Conservation (phyloP, 2,329 filamentous ascomycete genomes). For the Ampelomyces quisqualis region DNA sequence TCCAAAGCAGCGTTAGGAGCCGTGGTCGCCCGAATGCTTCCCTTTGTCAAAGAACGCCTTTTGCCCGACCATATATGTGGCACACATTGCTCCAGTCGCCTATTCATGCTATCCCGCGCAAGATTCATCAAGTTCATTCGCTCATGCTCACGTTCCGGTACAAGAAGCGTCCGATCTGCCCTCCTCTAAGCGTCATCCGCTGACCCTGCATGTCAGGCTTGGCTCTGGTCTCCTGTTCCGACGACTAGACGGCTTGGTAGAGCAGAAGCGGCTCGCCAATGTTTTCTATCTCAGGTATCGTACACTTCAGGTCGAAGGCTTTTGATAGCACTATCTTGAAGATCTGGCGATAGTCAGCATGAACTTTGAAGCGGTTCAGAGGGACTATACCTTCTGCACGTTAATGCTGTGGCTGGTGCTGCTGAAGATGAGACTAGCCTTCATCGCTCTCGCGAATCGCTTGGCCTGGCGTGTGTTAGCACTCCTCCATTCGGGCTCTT, state of each 20-base stretch:
- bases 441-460: constrained; percentile 97
- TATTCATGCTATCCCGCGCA: constrained; percentile 39
- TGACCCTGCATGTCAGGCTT: constrained; percentile 14
- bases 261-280: constrained; percentile 92
- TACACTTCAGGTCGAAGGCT: constrained; percentile 97
- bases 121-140: constrained; percentile 42
- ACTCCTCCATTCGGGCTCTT: too few species aligned
- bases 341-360: constrained; percentile 63
- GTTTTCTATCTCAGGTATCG: constrained; percentile 98
- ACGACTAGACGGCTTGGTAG: constrained; percentile 59
- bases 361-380: accelerated
- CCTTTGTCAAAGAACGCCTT: constrained; percentile 34
- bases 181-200: constrained; percentile 11
- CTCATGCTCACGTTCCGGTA: constrained; percentile 37
- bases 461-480: constrained; percentile 63
- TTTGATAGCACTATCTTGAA: constrained; percentile 99
- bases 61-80: constrained; percentile 26
- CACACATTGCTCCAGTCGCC: constrained; percentile 43
- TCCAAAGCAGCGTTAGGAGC: constrained; percentile 9
- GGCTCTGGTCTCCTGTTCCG: constrained; percentile 21
- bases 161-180: constrained; percentile 20
- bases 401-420: constrained; percentile 99
- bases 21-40: constrained; percentile 12
- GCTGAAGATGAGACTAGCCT: constrained; percentile 94
- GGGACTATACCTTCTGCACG: constrained; percentile 79